phyloP scores from a whole-genome alignment of 371 early-diverging fungal species.

The Blastocladiella emersonii region DNA sequence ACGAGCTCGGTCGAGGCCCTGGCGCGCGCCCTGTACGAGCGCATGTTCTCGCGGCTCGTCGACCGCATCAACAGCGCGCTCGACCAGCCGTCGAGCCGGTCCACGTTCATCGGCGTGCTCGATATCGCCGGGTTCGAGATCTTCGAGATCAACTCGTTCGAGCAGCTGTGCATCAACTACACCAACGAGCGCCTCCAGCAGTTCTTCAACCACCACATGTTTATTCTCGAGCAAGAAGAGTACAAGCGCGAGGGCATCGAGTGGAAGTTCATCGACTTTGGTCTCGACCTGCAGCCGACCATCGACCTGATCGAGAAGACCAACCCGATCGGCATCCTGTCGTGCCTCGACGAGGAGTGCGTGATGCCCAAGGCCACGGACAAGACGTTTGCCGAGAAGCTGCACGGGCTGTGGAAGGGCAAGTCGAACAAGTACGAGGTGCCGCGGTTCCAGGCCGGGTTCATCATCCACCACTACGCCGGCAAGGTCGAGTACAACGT shows the following conservation, averaged over 20 bases:
- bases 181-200: conserved; percentile 99
- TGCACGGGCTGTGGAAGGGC: conserved; percentile 75
- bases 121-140: conserved; percentile 99
- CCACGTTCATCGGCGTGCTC: conserved; percentile 93
- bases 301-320: conserved; percentile 96
- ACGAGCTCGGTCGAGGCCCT: conserved; percentile 84
- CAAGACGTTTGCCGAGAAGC: conserved; percentile 89
- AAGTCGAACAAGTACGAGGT: conserved; percentile 76
- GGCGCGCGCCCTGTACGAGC: conserved; percentile 90
- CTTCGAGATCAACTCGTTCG: conserved; percentile 95
- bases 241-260: conserved; percentile 95
- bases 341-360: conserved; percentile 98
- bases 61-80: conserved; percentile 78
- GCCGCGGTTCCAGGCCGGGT: conserved; percentile 73
- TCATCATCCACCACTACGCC: conserved; percentile 95
- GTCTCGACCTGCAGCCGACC: conserved; percentile 97
- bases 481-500: conserved; percentile 93
- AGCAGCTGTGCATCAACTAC: conserved; percentile 99
- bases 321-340: conserved; percentile 94
- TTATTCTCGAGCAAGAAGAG: conserved; percentile 97
- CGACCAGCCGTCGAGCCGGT: conserved; percentile 45
- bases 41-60: conserved; percentile 79
- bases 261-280: conserved; percentile 99
- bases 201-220: conserved; percentile 99
- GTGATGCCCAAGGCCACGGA: conserved; percentile 97